Evolutionary conservation across 257 asterid genomes (phyloP).

Genomic region (Gardenia jasminoides): DNA sequence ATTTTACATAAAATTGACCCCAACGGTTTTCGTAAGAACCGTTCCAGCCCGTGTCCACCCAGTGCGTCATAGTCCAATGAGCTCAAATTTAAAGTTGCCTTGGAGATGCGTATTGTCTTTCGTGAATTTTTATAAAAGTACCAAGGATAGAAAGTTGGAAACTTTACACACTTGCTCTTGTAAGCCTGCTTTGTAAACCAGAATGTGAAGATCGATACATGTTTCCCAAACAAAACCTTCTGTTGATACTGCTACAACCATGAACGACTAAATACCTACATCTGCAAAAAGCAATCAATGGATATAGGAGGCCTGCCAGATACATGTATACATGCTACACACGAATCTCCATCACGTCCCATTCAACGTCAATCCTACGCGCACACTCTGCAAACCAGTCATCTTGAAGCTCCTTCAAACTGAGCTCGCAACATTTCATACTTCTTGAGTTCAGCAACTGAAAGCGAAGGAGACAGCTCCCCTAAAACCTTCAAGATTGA

Average conservation of each 20-base stretch:
- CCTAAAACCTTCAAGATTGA: slow-evolving; percentile 57
- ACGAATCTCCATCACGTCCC: background rate
- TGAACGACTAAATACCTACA: too few relatives aligned
- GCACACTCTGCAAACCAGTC: slow-evolving; percentile 14
- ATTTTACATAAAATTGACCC: too few relatives aligned
- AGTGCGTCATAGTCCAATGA: background rate
- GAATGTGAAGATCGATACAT: too few relatives aligned
- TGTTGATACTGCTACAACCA: too few relatives aligned
- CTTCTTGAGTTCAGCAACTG: slow-evolving; percentile 82
- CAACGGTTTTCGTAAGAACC: too few relatives aligned
- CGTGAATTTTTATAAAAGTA: background rate
- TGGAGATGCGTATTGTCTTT: background rate
- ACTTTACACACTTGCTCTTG: background rate
- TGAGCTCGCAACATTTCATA: slow-evolving; percentile 78
- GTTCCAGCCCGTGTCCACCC: too few relatives aligned
- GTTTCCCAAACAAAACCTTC: too few relatives aligned
- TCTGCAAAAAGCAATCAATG: too few relatives aligned
- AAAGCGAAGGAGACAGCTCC: slow-evolving; percentile 87
- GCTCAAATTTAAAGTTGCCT: background rate
- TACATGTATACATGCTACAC: background rate
- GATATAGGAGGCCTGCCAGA: background rate
- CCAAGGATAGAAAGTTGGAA: background rate
- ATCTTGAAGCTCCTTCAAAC: slow-evolving; percentile 75
- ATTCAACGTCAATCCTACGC: background rate
- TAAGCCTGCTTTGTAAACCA: too few relatives aligned